Evolutionary conservation across 1,139 yeast species (phyloP), one percentile per base, ranked within the genome.

Genomic region (Taphrina confusa): DNA sequence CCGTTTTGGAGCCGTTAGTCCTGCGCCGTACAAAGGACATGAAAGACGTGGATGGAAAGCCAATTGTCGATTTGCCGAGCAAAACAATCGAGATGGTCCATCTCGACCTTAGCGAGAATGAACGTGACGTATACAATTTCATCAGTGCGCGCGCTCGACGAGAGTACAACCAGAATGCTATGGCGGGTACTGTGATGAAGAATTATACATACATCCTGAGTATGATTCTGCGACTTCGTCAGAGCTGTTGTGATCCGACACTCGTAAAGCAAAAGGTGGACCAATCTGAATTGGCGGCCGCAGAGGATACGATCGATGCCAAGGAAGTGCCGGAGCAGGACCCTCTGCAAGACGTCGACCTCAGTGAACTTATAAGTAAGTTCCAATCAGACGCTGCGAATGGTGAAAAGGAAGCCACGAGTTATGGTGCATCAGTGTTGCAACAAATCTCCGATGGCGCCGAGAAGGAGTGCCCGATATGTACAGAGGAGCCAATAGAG

Each of bases 1-100:
- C 94, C 0, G 86, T 92, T 36, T 74, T 91, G 65, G 92, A 87
- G 64, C 97, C 97, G 0, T 78, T 92, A 0, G 76, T 91, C 42
- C 72, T 92, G 62, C 79, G 98, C 67, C 78, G 98, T 68, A 91
- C 97, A 0, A 92, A 92, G 68, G 82, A 80, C 65, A 92, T 90
- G 90, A 85, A 81, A 67, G 88, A 80, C 65, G 76, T 73, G 4
- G 80, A 87, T 68, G 97, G 97, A 0, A 76, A 80, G 31, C 85
- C 87, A 0, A 73, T 92, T 50, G 95, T 92, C 1, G 82, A 79
- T 52, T 72, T 92, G 28, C 97, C 97, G 0, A 79, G 81, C 0
- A 91, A 89, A 68, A 85, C 84, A 61, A 82, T 92, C 2, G 73
- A 78, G 0, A 81, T 90, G 44, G 88, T 88, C 67, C 80, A 80